Percentiles rank a stretch among this genome's conserved stretches.
Evolutionary conservation across 257 asterid genomes (phyloP).

Genomic region (Penstemon newberryi): DNA sequence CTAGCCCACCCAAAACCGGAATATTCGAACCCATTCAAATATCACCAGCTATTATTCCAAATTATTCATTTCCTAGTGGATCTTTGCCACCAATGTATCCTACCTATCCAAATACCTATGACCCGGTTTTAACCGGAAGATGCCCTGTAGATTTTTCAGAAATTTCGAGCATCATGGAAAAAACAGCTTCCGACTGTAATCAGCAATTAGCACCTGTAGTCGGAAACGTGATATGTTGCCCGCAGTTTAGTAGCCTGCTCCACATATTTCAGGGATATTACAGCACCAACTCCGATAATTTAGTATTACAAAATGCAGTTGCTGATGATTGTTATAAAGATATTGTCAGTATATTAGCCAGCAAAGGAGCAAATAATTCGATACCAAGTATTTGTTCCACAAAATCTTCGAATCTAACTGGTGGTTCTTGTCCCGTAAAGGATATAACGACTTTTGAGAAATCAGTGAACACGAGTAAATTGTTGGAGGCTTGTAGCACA

Average conservation of each 20-base stretch:
- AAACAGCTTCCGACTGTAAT: slow-evolving; percentile 89
- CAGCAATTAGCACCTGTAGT: slow-evolving; percentile 78
- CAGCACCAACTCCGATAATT: slow-evolving; percentile 57
- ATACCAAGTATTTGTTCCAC: slow-evolving; percentile 71
- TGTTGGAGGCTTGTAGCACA: slow-evolving; percentile 80
- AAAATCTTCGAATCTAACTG: slow-evolving; percentile 80
- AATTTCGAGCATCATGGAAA: slow-evolving; percentile 69
- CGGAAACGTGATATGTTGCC: slow-evolving; percentile 95
- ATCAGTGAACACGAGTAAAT: slow-evolving; percentile 77
- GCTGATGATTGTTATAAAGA: slow-evolving; percentile 98
- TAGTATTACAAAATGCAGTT: slow-evolving; percentile 67
- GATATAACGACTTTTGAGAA: slow-evolving; percentile 70
- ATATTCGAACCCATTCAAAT: slow-evolving; percentile 86
- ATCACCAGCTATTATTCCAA: slow-evolving; percentile 86
- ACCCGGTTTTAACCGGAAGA: slow-evolving; percentile 88
- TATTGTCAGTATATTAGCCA: slow-evolving; percentile 87
- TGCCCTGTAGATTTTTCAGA: slow-evolving; percentile 90
- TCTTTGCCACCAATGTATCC: slow-evolving; percentile 94
- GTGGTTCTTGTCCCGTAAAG: slow-evolving; percentile 94
- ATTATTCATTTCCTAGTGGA: slow-evolving; percentile 59
- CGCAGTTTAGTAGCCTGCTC: slow-evolving; percentile 87
- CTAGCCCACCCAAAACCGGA: slow-evolving; percentile 71
- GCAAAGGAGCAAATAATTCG: slow-evolving; percentile 92
- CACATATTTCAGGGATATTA: slow-evolving; percentile 91
- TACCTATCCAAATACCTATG: slow-evolving; percentile 74